A percentile compares a stretch with the other conserved stretches of the same genome.
phyloP scores from a whole-genome alignment of 768 basidiomycete genomes.

The Hemileccinum rubropunctum region DNA sequence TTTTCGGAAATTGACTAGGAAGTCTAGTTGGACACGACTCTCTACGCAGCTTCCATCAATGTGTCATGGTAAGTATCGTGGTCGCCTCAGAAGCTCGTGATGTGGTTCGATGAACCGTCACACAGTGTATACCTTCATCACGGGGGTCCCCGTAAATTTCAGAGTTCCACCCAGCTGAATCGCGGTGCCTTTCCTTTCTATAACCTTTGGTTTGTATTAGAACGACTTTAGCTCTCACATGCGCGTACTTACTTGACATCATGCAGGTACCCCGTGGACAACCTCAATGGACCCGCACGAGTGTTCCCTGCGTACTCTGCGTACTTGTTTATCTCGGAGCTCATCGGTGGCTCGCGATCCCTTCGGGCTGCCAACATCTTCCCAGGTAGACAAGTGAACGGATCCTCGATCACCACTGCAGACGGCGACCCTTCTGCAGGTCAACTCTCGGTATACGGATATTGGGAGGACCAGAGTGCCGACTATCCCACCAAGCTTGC shows the following conservation, averaged over 20 bases:
- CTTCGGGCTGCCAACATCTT: constrained; percentile 48
- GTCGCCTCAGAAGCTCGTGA: no score
- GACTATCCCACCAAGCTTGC: constrained; percentile 44
- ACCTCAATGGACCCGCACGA: constrained; percentile 45
- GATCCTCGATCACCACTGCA: constrained; percentile 50
- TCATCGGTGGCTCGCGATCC: constrained; percentile 42
- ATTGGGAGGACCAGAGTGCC: constrained; percentile 39
- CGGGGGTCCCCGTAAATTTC: constrained; percentile 50
- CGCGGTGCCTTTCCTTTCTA: constrained; percentile 47
- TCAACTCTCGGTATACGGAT: constrained; percentile 50
- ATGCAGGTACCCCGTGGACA: constrained; percentile 47
- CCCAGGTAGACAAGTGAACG: constrained; percentile 50
- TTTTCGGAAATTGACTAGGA: neutral
- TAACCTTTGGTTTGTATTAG: constrained; percentile 40
- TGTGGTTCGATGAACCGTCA: neutral
- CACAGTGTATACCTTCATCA: constrained; percentile 51
- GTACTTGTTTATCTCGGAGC: constrained; percentile 50
- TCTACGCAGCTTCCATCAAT: constrained; percentile 38
- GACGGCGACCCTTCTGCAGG: constrained; percentile 46
- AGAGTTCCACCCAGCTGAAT: constrained; percentile 49
- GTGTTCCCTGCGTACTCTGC: constrained; percentile 54
- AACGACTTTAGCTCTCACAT: neutral
- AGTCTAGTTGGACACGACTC: constrained; percentile 15
- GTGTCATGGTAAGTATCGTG: constrained; percentile 38
- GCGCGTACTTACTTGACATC: neutral